These are phyloP conservation scores for Arxiozyma heterogenica DNA, from an alignment of 1,139 yeast species.

Conservation along the genomic window DNA sequence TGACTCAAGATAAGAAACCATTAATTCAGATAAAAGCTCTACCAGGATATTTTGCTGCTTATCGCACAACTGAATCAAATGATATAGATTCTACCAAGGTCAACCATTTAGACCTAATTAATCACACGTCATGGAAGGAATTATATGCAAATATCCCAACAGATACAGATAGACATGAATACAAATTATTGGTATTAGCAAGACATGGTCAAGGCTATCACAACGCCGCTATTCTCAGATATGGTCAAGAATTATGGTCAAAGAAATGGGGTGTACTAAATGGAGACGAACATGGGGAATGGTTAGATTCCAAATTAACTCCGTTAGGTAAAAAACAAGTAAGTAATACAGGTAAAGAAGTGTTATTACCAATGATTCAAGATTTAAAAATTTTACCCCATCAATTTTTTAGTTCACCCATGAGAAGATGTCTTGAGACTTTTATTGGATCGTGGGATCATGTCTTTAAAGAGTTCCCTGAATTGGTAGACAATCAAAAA, in stretches of 20 bases:
- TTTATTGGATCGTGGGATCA: constrained; percentile 49
- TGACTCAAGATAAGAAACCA: neutral
- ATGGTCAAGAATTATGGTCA: constrained; percentile 53
- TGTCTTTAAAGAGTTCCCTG: constrained; percentile 1
- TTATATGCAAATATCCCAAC: constrained; percentile 23
- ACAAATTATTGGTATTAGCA: constrained; percentile 54
- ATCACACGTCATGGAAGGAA: constrained; percentile 39
- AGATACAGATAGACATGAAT: constrained; percentile 14
- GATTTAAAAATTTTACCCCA: constrained; percentile 43
- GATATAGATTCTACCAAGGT: constrained; percentile 13
- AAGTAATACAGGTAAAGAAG: constrained; percentile 35
- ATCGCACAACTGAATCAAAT: constrained; percentile 4
- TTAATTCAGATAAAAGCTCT: constrained; percentile 10
- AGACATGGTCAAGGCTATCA: constrained; percentile 78
- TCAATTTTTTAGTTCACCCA: constrained; percentile 52
- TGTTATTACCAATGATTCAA: constrained; percentile 38
- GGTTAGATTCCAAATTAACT: constrained; percentile 38
- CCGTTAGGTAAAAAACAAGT: constrained; percentile 49
- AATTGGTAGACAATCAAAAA: neutral
- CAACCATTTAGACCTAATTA: constrained; percentile 40
- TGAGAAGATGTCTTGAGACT: constrained; percentile 54
- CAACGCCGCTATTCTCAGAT: constrained; percentile 49
- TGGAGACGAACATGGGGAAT: constrained; percentile 24
- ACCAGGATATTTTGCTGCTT: constrained; percentile 23
- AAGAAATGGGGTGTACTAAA: constrained; percentile 46